phyloP scores from a whole-genome alignment of 495 filamentous ascomycete genomes.

The Cenococcum geophilum region DNA sequence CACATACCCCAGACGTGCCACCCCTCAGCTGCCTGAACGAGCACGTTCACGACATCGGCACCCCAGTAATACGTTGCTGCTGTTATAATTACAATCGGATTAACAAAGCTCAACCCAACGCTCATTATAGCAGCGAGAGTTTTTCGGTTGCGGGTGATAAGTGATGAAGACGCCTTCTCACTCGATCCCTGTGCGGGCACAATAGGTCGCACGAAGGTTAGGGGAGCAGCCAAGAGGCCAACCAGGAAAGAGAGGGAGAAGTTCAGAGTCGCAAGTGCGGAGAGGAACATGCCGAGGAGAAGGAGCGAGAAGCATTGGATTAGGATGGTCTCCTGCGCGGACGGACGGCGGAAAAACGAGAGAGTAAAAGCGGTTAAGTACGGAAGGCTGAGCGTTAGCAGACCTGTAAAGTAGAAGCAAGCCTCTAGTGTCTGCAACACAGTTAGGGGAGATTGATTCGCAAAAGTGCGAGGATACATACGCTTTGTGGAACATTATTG shows the following conservation, averaged over 20 bases:
- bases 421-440: slow-evolving; percentile 49
- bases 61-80: slow-evolving; percentile 44
- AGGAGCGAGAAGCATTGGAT: slow-evolving; percentile 89
- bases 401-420: slow-evolving; percentile 53
- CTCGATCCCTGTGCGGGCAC: slow-evolving; percentile 12
- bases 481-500: slow-evolving; percentile 62
- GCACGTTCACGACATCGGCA: slow-evolving; percentile 48
- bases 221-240: slow-evolving; percentile 67
- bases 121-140: not conserved
- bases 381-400: slow-evolving; percentile 56
- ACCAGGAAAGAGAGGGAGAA: slow-evolving; percentile 86
- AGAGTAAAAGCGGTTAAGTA: slow-evolving; percentile 49
- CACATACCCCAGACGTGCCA: slow-evolving; percentile 92
- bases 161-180: not conserved
- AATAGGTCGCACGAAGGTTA: slow-evolving; percentile 62
- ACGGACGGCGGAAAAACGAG: slow-evolving; percentile 44
- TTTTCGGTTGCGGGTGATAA: slow-evolving; percentile 2
- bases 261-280: slow-evolving; percentile 90
- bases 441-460: not conserved
- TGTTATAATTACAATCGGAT: slow-evolving; percentile 59
- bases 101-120: slow-evolving; percentile 46
- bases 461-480: slow-evolving; percentile 41
- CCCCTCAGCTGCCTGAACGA: slow-evolving; percentile 75
- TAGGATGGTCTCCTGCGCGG: slow-evolving; percentile 63
- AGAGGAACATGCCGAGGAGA: slow-evolving; percentile 82